Evolutionary conservation across 192 early-diverging fungal genomes (phyloP), one percentile per base, ranked within the genome.

Genomic region (Obelidium mucronatum): DNA sequence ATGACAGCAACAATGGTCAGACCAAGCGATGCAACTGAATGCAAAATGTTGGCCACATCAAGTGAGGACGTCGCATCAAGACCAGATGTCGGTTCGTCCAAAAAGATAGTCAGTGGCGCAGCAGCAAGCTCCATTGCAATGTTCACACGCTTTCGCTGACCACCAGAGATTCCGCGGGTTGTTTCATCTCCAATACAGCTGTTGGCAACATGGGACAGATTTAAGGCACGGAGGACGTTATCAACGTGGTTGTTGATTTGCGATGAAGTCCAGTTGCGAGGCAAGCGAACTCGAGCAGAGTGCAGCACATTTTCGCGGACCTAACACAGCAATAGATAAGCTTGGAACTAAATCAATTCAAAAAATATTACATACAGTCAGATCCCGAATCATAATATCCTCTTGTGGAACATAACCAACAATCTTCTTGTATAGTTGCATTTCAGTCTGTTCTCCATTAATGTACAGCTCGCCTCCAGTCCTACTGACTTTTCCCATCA

Each of bases 61-160:
- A 80, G 83, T 26, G 89, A 81, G 17, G 92, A 92, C 19, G 87
- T 82, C 42, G 88, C 83, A 76, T 93, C 92, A 30, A 93, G 67
- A 31, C 92, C 92, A 34, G 87, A 89, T 3, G 92, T 93, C 11
- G 92, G 92, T 37, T 93, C 92, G 75, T 92, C 91, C 75, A 90
- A 75, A 68, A 93, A 91, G 52, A 93, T 79, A 26, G 91, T 83
- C 48, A 80, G 84, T 3, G 91, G 91, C 52, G 88, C 81, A 19
- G 83, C 81, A 48, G 84, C 79, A 24, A 86, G 79, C 68, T 93
- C 92, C 90, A 93, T 92, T 13, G 91, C 92, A 76, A 93, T 92
- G 68, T 92, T 92, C 56, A 92, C 91, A 5, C 92, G 84, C 76
- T 93, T 93, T 3, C 92, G 76, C 55, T 93, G 91, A 26, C 91